Conservation (phyloP, 352 stramenopile genomes). For the Phytophthora colocasiae region DNA sequence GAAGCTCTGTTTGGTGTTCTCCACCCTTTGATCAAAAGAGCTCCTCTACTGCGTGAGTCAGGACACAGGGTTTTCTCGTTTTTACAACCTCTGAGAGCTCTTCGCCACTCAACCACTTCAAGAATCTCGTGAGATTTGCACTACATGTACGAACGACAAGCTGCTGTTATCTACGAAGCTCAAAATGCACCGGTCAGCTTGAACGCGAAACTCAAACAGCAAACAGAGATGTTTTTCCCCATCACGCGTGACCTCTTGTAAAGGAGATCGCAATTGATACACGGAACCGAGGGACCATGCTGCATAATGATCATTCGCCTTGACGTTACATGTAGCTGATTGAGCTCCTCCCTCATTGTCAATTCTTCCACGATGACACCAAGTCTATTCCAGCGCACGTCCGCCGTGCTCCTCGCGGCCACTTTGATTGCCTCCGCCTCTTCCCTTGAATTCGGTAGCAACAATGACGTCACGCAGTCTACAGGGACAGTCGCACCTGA, state of each 20-base stretch:
- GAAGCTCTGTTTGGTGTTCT: constrained; percentile 1
- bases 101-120: constrained; percentile 2
- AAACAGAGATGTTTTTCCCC: too few species aligned
- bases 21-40: not conserved
- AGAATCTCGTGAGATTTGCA: constrained; percentile 1
- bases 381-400: constrained; percentile 20
- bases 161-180: constrained; percentile 12
- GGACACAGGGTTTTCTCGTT: constrained; percentile 7
- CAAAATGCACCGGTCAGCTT: not conserved
- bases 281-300: too few species aligned
- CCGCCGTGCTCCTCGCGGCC: constrained; percentile 19
- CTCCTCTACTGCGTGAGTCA: constrained; percentile 12
- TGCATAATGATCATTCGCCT: not conserved
- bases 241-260: too few species aligned
- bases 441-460: constrained; percentile 16
- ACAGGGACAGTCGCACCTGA: constrained; percentile 15
- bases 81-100: constrained; percentile 5
- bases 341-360: constrained; percentile 12
- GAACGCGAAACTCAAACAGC: too few species aligned
- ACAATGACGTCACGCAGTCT: constrained; percentile 25
- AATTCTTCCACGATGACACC: constrained; percentile 17
- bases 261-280: too few species aligned
- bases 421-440: constrained; percentile 18
- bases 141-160: not conserved
- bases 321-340: not conserved